phyloP scores from a whole-genome alignment of 2,329 filamentous ascomycete species.

The Metarhizium guizhouense region DNA sequence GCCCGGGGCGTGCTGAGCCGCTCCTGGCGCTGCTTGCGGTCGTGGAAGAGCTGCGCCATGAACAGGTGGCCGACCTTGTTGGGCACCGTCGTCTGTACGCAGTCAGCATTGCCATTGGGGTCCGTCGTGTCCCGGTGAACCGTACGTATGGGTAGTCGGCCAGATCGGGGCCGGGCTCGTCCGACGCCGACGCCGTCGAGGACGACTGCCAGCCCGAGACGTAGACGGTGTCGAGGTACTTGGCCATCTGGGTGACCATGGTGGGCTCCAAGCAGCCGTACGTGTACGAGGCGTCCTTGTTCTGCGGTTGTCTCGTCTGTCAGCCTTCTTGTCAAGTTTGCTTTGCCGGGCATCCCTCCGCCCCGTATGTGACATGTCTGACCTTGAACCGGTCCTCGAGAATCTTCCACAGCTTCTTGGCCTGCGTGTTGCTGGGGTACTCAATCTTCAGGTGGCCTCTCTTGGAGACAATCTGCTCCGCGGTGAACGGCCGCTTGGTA shows the following conservation, averaged over 20 bases:
- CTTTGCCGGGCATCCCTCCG: neutral
- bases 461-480: constrained; percentile 95
- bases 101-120: neutral
- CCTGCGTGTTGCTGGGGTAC: constrained; percentile 80
- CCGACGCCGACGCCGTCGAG: constrained; percentile 86
- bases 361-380: too few relatives aligned
- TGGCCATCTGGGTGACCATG: constrained; percentile 99
- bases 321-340: neutral
- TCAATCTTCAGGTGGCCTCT: constrained; percentile 83
- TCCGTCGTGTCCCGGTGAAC: constrained; percentile 17
- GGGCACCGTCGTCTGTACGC: constrained; percentile 75
- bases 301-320: constrained; percentile 27
- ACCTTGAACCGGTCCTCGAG: constrained; percentile 83
- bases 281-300: constrained; percentile 79
- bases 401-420: constrained; percentile 92
- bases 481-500: constrained; percentile 87
- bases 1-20: constrained; percentile 68
- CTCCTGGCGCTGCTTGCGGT: constrained; percentile 97
- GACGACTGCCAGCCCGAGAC: constrained; percentile 99
- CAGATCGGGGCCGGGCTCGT: constrained; percentile 95
- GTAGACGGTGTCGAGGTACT: constrained; percentile 97
- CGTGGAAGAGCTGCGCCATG: constrained; percentile 98
- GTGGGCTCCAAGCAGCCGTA: constrained; percentile 97
- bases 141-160: constrained; percentile 88
- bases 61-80: constrained; percentile 98